Evolutionary conservation across 306 rosid genomes (phyloP), one percentile per base, ranked within the genome.

Genomic region (Amphicarpaea edgeworthii): DNA sequence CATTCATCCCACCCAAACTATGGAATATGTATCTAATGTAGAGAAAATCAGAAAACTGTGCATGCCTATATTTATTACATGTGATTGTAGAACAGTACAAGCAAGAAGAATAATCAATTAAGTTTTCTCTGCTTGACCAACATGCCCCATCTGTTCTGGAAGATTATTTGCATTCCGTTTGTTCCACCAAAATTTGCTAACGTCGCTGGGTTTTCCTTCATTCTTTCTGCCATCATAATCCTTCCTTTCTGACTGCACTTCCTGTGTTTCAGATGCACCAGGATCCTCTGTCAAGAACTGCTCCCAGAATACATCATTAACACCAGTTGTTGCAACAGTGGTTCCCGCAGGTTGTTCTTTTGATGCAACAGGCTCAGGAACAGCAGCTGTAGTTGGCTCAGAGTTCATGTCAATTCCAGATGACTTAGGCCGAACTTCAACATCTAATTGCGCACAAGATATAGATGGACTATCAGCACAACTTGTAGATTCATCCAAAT

Each of bases 281-380:
- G 98, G 97, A 89, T 92, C 87, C 84, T 95, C 98, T 9, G 97
- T 92, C 87, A 95, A 95, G 84, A 95, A 95, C 76, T 92, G 97
- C 75, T 95, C 93, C 98, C 98, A 95, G 68, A 95, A 95, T 28
- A 88, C 79, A 76, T 95, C 98, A 86, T 92, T 95, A 50, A 83
- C 92, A 71, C 98, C 95, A 28, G 90, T 78, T 16, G 86, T 72
- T 30, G 65, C 83, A 6, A 80, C 37, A 40, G 83, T 40, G 17
- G 70, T 41, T 71, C 80, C 89, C 11, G 34, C 79, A 38, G 74
- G 82, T 62, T 77, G 89, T 77, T 83, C 96, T 68, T 83, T 81
- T 5, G 83, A 71, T 86, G 89, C 74, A 65, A 79, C 61, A 20
- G 84, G 75, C 66, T 85, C 87, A 21, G 74, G 79, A 82, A 83